Conservation (phyloP, 768 basidiomycete species). For the Calvatia gigantea region DNA sequence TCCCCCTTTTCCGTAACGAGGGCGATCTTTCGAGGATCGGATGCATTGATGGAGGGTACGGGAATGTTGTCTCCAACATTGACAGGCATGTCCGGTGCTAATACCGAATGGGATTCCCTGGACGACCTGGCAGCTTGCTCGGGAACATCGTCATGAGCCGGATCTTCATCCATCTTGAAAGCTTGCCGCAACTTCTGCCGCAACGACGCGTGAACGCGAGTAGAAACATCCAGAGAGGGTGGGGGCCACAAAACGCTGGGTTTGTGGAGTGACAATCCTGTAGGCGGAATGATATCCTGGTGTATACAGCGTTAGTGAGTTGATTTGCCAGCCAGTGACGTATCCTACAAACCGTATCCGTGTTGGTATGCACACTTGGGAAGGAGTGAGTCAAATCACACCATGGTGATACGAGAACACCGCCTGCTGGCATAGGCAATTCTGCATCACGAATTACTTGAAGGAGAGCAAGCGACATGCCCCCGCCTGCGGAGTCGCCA, state of each 20-base stretch:
- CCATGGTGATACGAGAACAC: conserved; percentile 90
- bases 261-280: conserved; percentile 74
- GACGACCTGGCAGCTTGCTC: not conserved
- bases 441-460: conserved; percentile 84
- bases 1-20: conserved; percentile 49
- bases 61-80: conserved; percentile 48
- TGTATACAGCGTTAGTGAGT: not conserved
- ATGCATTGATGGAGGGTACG: conserved; percentile 34
- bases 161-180: conserved; percentile 32
- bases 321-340: not conserved
- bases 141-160: conserved; percentile 17
- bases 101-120: not conserved
- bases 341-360: conserved; percentile 59
- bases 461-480: conserved; percentile 76
- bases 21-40: conserved; percentile 40
- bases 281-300: conserved; percentile 78
- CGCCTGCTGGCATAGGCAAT: conserved; percentile 83
- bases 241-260: conserved; percentile 79
- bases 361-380: conserved; percentile 83
- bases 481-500: conserved; percentile 94
- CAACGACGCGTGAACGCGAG: conserved; percentile 51
- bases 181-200: conserved; percentile 59
- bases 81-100: conserved; percentile 25
- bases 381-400: conserved; percentile 92
- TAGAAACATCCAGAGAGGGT: conserved; percentile 62